Conservation (phyloP, 2,329 filamentous ascomycete genomes). For the Fonsecaea nubica region DNA sequence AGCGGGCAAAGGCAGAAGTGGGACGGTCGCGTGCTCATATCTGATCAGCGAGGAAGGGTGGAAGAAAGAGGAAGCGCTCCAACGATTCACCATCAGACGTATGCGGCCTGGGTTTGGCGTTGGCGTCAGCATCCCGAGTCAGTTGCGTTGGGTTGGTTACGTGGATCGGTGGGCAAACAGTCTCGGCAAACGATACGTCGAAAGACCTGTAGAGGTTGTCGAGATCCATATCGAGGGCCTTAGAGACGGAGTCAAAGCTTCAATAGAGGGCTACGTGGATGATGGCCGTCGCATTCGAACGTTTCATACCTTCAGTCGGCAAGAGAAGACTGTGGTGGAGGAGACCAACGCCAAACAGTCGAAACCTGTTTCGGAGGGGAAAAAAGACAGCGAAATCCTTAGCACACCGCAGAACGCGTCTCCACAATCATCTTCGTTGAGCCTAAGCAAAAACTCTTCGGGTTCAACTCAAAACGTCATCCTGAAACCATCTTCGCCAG, state of each 20-base stretch:
- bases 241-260: constrained; percentile 83
- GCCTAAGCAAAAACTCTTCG: constrained; percentile 50
- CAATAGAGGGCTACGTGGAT: constrained; percentile 84
- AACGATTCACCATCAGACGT: constrained; percentile 76
- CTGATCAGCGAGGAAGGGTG: constrained; percentile 85
- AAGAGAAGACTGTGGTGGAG: constrained; percentile 72
- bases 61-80: constrained; percentile 67
- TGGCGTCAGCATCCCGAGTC: constrained; percentile 91
- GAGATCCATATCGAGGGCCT: constrained; percentile 92
- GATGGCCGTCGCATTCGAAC: constrained; percentile 84
- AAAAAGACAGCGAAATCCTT: constrained; percentile 32
- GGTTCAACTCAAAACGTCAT: constrained; percentile 75
- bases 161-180: constrained; percentile 83
- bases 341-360: constrained; percentile 42
- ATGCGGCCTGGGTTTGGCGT: constrained; percentile 90
- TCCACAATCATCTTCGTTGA: constrained; percentile 41
- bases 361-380: constrained; percentile 5
- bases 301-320: constrained; percentile 77
- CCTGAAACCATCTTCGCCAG: constrained; percentile 71
- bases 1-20: constrained; percentile 91
- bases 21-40: constrained; percentile 86
- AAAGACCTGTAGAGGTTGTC: constrained; percentile 80
- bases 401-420: constrained; percentile 34
- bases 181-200: constrained; percentile 76
- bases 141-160: constrained; percentile 85